A percentile compares a stretch with the other conserved stretches of the same genome.
These are phyloP conservation scores for Vitis hybrid DNA, from an alignment of 177 flowering plant genomes.

Conservation along the genomic window DNA sequence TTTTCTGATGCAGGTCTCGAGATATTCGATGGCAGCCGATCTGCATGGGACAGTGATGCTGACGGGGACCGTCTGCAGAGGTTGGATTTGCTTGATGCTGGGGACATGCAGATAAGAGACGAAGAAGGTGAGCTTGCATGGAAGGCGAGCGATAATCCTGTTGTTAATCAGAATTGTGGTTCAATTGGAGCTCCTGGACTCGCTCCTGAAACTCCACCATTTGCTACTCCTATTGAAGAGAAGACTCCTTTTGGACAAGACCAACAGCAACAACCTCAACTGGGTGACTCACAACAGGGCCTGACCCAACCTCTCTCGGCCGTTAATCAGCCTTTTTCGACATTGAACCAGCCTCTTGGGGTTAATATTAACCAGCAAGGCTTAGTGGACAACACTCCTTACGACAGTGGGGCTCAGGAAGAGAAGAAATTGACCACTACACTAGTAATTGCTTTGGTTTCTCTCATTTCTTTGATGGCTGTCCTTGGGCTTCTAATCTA, in stretches of 20 bases:
- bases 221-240: slow-evolving; percentile 24
- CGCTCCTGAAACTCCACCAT: slow-evolving; percentile 33
- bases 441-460: neutral
- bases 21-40: slow-evolving; percentile 41
- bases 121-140: slow-evolving; percentile 33
- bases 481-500: neutral
- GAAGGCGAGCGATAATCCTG: slow-evolving; percentile 40
- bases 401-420: slow-evolving; percentile 30
- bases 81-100: slow-evolving; percentile 36
- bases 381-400: slow-evolving; percentile 40
- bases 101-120: slow-evolving; percentile 43
- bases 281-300: slow-evolving; percentile 13
- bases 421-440: neutral
- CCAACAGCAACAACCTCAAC: slow-evolving; percentile 5
- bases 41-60: slow-evolving; percentile 38
- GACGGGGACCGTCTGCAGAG: slow-evolving; percentile 30
- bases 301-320: no score
- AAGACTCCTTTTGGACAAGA: slow-evolving; percentile 29
- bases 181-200: slow-evolving; percentile 36
- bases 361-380: slow-evolving; percentile 14
- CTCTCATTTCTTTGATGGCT: neutral
- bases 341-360: slow-evolving; percentile 21
- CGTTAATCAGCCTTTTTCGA: neutral
- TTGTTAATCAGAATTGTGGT: slow-evolving; percentile 37
- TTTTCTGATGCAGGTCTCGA: slow-evolving; percentile 48